Conservation (phyloP, 2,329 filamentous ascomycete species). For the Neonectria ditissima region DNA sequence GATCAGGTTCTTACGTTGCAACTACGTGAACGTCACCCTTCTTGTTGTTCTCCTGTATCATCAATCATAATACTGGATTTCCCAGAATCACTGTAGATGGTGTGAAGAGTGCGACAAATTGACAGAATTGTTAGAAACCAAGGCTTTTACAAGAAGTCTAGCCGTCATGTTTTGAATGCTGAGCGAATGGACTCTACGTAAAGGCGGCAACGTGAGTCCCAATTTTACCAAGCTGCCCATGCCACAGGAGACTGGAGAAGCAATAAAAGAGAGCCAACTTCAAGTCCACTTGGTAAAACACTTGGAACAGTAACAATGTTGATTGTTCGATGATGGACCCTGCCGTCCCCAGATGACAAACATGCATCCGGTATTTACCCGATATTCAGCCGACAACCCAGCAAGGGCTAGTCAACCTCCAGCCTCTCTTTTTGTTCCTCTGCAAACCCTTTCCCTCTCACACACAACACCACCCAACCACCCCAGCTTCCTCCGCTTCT, state of each 20-base stretch:
- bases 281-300: background rate
- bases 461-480: conserved; percentile 42
- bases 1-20: conserved; percentile 29
- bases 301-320: background rate
- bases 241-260: background rate
- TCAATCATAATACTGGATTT: background rate
- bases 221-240: no score
- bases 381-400: conserved; percentile 37
- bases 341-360: background rate
- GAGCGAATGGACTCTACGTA: background rate
- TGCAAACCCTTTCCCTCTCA: conserved; percentile 51
- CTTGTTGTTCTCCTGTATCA: background rate
- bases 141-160: background rate
- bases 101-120: background rate
- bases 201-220: conserved; percentile 10
- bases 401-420: conserved; percentile 44
- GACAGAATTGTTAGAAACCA: background rate
- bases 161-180: background rate
- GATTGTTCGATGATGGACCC: background rate
- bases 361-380: conserved; percentile 33
- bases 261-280: background rate
- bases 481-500: conserved; percentile 36
- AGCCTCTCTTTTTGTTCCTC: conserved; percentile 48
- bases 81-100: background rate
- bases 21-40: conserved; percentile 17